Percentiles rank a stretch among this genome's conserved stretches.
These are phyloP conservation scores for Malassezia nana DNA, from an alignment of 1,284 basidiomycete species.

Conservation along the genomic window DNA sequence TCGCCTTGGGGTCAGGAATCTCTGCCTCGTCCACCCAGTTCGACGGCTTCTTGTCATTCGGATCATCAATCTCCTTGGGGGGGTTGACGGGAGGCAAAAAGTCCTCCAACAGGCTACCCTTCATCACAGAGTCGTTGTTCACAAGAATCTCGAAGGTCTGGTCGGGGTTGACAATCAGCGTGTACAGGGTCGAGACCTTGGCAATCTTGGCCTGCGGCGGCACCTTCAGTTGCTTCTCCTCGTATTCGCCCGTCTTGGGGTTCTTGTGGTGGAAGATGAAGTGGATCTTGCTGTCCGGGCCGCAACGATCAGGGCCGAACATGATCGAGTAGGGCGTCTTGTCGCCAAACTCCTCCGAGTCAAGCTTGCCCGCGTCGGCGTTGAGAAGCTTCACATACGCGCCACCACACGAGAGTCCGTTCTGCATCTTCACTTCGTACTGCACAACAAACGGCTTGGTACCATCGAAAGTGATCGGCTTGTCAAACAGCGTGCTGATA, in stretches of 20 bases:
- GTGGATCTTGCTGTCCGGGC: slow-evolving; percentile 46
- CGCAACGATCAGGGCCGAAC: slow-evolving; percentile 48
- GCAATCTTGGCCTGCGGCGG: slow-evolving; percentile 62
- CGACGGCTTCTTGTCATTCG: slow-evolving; percentile 76
- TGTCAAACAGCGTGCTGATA: slow-evolving; percentile 80
- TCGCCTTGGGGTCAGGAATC: slow-evolving; percentile 74
- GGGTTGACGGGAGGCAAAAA: slow-evolving; percentile 94
- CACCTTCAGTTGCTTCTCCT: slow-evolving; percentile 87
- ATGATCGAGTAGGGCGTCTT: slow-evolving; percentile 49
- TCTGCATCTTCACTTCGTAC: slow-evolving; percentile 94
- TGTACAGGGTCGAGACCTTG: slow-evolving; percentile 45
- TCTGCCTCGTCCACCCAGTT: slow-evolving; percentile 85
- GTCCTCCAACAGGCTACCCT: slow-evolving; percentile 81
- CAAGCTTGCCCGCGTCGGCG: slow-evolving; percentile 48
- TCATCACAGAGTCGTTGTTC: slow-evolving; percentile 62
- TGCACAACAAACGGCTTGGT: slow-evolving; percentile 82
- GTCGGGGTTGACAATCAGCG: slow-evolving; percentile 71
- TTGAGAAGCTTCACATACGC: slow-evolving; percentile 92
- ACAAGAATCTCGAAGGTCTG: slow-evolving; percentile 87
- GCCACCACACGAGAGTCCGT: slow-evolving; percentile 97
- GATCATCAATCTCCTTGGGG: slow-evolving; percentile 80
- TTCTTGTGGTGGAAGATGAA: slow-evolving; percentile 48
- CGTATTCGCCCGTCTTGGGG: slow-evolving; percentile 55
- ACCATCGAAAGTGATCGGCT: slow-evolving; percentile 68
- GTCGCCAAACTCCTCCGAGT: slow-evolving; percentile 44